Evolutionary conservation across 352 stramenopile species (phyloP).

Genomic region (Pythium apleroticum): DNA sequence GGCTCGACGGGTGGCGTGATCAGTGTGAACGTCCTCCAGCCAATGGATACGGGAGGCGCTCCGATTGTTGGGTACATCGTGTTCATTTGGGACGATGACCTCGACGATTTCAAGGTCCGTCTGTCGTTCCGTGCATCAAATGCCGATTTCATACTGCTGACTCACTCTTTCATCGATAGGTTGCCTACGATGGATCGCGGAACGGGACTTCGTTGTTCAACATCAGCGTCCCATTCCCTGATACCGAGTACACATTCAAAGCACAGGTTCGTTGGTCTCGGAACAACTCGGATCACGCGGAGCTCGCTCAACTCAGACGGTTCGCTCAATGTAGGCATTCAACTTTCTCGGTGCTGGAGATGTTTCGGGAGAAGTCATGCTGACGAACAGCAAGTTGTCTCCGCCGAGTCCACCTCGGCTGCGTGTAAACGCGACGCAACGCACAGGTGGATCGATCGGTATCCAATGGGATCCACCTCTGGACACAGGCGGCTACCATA

Average conservation of each 20-base stretch:
- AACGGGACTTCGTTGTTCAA: conserved; percentile 25
- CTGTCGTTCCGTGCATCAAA: no score
- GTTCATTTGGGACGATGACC: conserved; percentile 15
- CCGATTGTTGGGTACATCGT: conserved; percentile 39
- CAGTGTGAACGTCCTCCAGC: conserved; percentile 28
- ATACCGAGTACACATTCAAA: conserved; percentile 40
- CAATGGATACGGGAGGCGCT: conserved; percentile 43
- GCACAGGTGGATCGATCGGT: conserved; percentile 41
- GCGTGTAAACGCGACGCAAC: neutral
- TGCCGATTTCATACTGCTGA: neutral
- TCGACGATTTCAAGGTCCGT: conserved; percentile 14
- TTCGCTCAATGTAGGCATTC: conserved; percentile 30
- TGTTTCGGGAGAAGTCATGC: conserved; percentile 30
- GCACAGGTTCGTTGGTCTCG: conserved; percentile 14
- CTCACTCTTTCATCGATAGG: conserved; percentile 19
- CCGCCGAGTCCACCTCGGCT: conserved; percentile 45
- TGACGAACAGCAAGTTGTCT: conserved; percentile 40
- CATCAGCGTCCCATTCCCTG: conserved; percentile 38
- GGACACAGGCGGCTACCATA: conserved; percentile 31
- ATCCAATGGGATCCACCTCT: conserved; percentile 37
- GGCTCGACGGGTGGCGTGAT: conserved; percentile 49
- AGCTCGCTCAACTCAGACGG: neutral
- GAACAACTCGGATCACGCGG: neutral
- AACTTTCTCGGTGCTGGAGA: conserved; percentile 43
- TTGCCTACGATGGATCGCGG: conserved; percentile 31